Conservation (phyloP, 805 yeast species). For the Starmerella ratchasimensis region DNA sequence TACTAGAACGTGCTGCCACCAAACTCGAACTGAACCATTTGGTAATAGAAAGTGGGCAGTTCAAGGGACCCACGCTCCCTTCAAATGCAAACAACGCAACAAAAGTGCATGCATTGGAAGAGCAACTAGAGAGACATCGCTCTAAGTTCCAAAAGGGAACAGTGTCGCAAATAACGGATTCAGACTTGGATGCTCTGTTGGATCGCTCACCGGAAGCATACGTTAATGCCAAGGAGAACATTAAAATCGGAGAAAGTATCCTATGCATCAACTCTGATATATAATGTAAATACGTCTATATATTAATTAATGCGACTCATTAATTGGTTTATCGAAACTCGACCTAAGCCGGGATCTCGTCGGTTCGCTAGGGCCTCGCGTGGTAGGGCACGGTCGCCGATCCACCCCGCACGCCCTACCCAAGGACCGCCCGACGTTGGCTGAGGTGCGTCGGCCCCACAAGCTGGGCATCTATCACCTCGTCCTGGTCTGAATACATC, state of each 20-base stretch:
- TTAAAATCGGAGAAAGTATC: conserved; percentile 13
- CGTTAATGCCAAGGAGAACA: conserved; percentile 9
- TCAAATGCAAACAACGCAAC: conserved; percentile 9
- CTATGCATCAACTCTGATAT: conserved; percentile 11
- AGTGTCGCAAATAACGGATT: conserved; percentile 8
- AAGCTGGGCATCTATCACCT: no score
- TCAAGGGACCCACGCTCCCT: conserved; percentile 19
- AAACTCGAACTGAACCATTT: conserved; percentile 67
- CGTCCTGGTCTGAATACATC: neutral
- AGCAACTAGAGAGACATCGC: conserved; percentile 28
- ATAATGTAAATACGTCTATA: neutral
- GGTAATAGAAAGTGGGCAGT: conserved; percentile 51
- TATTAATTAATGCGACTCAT: no score
- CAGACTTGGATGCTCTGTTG: conserved; percentile 17
- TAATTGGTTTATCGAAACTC: no score
- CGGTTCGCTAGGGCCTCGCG: no score
- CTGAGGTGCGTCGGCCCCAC: no score
- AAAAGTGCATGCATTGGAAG: conserved; percentile 13
- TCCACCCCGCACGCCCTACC: no score
- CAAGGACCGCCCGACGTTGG: no score
- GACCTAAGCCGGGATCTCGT: no score
- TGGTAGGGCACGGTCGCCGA: no score
- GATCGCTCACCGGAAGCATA: conserved; percentile 20
- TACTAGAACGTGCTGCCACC: conserved; percentile 63
- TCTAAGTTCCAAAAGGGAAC: conserved; percentile 30